Evolutionary conservation across 371 early-diverging fungal species (phyloP).

Genomic region (Nematocida sp.): DNA sequence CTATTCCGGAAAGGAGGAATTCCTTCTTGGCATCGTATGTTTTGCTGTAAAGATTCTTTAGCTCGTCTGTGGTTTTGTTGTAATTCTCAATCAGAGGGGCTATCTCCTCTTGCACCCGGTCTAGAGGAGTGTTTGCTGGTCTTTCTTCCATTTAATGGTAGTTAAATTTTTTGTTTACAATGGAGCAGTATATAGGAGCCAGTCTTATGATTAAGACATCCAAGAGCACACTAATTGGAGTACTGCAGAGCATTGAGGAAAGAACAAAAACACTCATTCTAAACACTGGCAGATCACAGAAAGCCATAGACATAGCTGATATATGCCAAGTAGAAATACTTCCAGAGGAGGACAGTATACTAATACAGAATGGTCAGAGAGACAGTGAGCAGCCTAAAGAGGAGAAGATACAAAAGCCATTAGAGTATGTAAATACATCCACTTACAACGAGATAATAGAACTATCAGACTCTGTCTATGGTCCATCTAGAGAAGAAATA

Average conservation of each 20-base stretch:
- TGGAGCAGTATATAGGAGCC: conserved; percentile 52
- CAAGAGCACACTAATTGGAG: conserved; percentile 19
- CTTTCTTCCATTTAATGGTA: conserved; percentile 36
- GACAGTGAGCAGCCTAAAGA: neutral
- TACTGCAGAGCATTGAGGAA: conserved; percentile 37
- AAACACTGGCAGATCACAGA: neutral
- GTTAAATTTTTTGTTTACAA: conserved; percentile 27
- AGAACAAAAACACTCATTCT: conserved; percentile 7
- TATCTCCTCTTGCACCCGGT: conserved; percentile 15
- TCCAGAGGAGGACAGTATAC: conserved; percentile 12
- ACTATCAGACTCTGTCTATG: conserved; percentile 32
- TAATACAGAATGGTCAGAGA: neutral
- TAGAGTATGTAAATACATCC: neutral
- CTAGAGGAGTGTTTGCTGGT: conserved; percentile 7
- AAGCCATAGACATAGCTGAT: conserved; percentile 15
- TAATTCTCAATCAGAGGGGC: conserved; percentile 10
- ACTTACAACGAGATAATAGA: conserved; percentile 13
- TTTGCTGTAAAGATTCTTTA: conserved; percentile 11
- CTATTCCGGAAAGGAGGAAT: conserved; percentile 37
- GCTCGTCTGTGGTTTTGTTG: conserved; percentile 11
- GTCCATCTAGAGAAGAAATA: conserved; percentile 27
- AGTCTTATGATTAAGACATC: conserved; percentile 46
- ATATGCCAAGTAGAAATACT: conserved; percentile 47
- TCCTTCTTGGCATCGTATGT: neutral
- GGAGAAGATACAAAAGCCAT: neutral